Base-by-base conservation (phyloP, 495 filamentous ascomycete genomes). In the Podospora pseudoanserina region DNA sequence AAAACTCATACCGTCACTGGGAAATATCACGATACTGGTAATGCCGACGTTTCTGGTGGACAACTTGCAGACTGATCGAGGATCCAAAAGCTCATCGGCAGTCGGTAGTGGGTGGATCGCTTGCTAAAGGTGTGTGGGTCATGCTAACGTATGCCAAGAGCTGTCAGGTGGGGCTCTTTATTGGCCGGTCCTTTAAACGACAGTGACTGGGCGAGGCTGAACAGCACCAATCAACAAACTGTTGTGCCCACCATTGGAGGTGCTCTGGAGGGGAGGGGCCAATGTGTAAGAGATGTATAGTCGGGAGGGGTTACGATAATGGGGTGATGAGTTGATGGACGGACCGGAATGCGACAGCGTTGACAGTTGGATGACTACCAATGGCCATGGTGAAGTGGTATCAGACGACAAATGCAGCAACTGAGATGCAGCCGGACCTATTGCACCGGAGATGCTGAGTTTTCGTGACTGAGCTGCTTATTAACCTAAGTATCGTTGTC, bases 141-240 rank as follows among this genome's bases (percentile, higher is more conserved):
- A 23, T 30, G 26, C 30, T 34, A 34, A 61, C 59, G 59, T 61
- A 61, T 61, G 59, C 59, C 59, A 61, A 61, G 59, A 61, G 23
- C 59, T 61, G 59, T 61, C 59, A 61, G 18, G 59, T 61, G 59
- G 59, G 27, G 9, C 39, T 30, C 27, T 30, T 32, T 18, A 61
- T 34, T 61, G 59, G 59, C 27, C 26, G 26, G 4, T 26, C 9
- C 27, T 28, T 61, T 5, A 63, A 2, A 61, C 59, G 27, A 26
- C 59, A 61, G 16, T 4, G 59, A 16, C 26, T 32, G 23, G 59
- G 59, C 59, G 28, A 61, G 59, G 59, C 59, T 61, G 61, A 49
- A 63, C 6, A 6, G 27, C 32, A 20, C 30, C 30, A 32, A 32
- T 34, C 59, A 61, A 26, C 23, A 28, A 27, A 20, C 23, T 6